Conservation (phyloP, 1,284 basidiomycete genomes). For the Fistulina hepatica region DNA sequence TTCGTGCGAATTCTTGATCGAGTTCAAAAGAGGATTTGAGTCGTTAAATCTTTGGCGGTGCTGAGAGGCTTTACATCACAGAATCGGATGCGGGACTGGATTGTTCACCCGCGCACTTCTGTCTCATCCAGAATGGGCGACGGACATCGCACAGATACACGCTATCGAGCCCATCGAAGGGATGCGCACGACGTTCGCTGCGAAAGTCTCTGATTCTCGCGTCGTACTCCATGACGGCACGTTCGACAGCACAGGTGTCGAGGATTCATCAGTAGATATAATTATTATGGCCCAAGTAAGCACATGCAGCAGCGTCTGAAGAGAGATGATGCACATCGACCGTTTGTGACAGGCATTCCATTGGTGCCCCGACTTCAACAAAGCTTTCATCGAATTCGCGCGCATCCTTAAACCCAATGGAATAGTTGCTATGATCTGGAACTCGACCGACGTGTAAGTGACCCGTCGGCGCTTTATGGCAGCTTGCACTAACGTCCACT, state of each 20-base stretch:
- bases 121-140: conserved; percentile 8
- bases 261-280: conserved; percentile 8
- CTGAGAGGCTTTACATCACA: not conserved
- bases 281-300: conserved; percentile 10
- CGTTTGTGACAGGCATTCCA: conserved; percentile 52
- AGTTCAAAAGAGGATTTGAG: too few relatives aligned
- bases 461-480: not conserved
- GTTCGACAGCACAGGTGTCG: conserved; percentile 9
- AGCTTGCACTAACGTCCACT: too few relatives aligned
- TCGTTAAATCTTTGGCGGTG: not conserved
- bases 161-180: conserved; percentile 11
- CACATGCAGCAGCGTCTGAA: not conserved
- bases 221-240: conserved; percentile 8
- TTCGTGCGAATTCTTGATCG: too few relatives aligned
- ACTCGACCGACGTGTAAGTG: conserved; percentile 59
- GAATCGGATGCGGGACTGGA: conserved; percentile 11
- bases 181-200: conserved; percentile 11
- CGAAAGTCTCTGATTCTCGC: conserved; percentile 9
- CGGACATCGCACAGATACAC: conserved; percentile 1
- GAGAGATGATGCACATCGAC: not conserved
- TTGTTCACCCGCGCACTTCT: conserved; percentile 11
- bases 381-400: conserved; percentile 54
- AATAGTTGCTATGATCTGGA: conserved; percentile 63
- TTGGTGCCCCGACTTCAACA: conserved; percentile 67
- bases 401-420: conserved; percentile 62